Conservation (phyloP, 441 rosid genomes). For the Croton laevigatus region DNA sequence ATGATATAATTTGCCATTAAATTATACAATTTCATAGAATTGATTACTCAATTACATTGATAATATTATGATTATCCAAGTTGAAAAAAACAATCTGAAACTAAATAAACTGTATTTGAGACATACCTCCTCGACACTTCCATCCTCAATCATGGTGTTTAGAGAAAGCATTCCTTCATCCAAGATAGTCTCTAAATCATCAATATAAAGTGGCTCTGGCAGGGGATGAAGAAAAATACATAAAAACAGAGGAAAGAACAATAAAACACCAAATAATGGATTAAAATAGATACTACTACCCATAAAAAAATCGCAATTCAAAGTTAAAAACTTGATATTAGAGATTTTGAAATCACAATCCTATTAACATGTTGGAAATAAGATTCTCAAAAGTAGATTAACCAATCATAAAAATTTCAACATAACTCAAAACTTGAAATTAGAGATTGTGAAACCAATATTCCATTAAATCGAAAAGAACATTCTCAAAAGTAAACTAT, state of each 20-base stretch:
- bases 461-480: not conserved
- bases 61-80: too few species aligned
- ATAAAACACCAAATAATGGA: not conserved
- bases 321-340: not conserved
- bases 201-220: conserved; percentile 64
- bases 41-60: too few species aligned
- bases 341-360: too few species aligned
- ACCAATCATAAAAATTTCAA: too few species aligned
- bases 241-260: not conserved
- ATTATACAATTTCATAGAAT: not conserved
- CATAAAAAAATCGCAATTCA: not conserved
- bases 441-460: not conserved
- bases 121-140: conserved; percentile 74
- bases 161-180: conserved; percentile 60
- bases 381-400: too few species aligned
- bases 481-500: too few species aligned
- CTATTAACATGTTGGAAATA: too few species aligned
- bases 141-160: conserved; percentile 68
- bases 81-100: not conserved
- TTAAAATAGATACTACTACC: not conserved
- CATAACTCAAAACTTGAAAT: not conserved
- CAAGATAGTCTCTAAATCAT: conserved; percentile 60
- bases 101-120: not conserved
- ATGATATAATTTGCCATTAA: not conserved
- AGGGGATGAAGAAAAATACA: not conserved